A percentile compares a stretch with the other conserved stretches of the same genome.
Conservation (phyloP, 2,329 filamentous ascomycete species). For the Colletotrichum lini region DNA sequence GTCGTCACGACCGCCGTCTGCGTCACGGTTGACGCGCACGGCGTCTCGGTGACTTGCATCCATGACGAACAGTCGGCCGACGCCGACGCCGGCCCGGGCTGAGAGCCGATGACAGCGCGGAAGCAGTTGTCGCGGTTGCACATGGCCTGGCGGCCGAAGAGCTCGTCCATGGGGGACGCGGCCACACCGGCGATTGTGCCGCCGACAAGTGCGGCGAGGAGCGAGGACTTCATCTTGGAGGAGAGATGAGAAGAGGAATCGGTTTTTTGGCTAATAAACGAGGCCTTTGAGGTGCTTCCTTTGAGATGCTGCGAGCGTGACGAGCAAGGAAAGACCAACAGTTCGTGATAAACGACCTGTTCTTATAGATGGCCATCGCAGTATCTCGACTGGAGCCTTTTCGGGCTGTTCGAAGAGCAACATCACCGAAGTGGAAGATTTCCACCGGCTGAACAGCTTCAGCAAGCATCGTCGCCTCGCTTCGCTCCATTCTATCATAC, state of each 20-base stretch:
- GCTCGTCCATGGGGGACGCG: slow-evolving; percentile 28
- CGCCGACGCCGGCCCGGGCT: slow-evolving; percentile 17
- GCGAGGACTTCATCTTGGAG: slow-evolving; percentile 15
- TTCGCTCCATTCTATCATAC: background rate
- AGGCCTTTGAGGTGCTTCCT: background rate
- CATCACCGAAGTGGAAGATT: background rate
- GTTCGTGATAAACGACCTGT: background rate
- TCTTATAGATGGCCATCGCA: background rate
- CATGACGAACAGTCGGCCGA: slow-evolving; percentile 21
- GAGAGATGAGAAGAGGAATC: slow-evolving; percentile 11
- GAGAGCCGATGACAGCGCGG: slow-evolving; percentile 16
- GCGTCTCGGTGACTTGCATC: slow-evolving; percentile 25
- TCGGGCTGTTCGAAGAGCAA: background rate
- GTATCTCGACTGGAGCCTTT: background rate
- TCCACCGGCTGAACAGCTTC: background rate
- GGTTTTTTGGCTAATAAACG: background rate
- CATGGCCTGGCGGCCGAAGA: slow-evolving; percentile 18
- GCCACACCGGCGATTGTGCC: slow-evolving; percentile 12
- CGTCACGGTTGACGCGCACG: slow-evolving; percentile 22
- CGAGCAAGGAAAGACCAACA: background rate
- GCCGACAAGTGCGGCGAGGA: slow-evolving; percentile 5
- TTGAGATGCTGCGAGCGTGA: background rate
- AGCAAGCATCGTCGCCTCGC: slow-evolving; percentile 5
- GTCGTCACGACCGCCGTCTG: slow-evolving; percentile 16
- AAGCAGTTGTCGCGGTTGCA: slow-evolving; percentile 32